These are phyloP conservation scores for Wickerhamomyces silvicola DNA, from an alignment of 805 yeast species.

Conservation along the genomic window DNA sequence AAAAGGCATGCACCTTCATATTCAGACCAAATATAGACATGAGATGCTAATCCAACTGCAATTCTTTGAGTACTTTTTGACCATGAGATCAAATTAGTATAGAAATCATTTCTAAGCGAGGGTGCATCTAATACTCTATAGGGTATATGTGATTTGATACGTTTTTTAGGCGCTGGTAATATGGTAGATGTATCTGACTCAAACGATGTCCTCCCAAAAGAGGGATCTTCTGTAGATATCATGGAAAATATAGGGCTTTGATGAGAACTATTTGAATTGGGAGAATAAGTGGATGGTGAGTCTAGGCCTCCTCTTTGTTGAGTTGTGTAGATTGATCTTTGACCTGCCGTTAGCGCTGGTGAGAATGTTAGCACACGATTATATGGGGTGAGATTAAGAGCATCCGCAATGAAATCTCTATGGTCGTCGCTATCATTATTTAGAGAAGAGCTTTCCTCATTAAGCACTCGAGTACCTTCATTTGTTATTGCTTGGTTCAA, in stretches of 20 bases:
- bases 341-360: constrained; percentile 2
- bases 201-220: constrained; percentile 4
- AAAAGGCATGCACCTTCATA: constrained; percentile 39
- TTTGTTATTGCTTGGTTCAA: constrained; percentile 8
- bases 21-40: constrained; percentile 60
- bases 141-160: constrained; percentile 34
- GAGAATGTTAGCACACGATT: constrained; percentile 36
- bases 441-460: neutral
- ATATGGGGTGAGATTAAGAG: constrained; percentile 37
- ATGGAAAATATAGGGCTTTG: constrained; percentile 1
- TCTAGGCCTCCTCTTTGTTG: constrained; percentile 1
- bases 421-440: constrained; percentile 18
- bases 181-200: constrained; percentile 8
- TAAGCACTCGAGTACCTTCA: constrained; percentile 11
- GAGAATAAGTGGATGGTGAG: constrained; percentile 6
- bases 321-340: neutral
- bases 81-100: constrained; percentile 74
- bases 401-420: constrained; percentile 40
- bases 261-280: constrained; percentile 3
- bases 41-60: constrained; percentile 59
- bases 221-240: constrained; percentile 2
- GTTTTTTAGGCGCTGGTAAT: constrained; percentile 15
- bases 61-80: constrained; percentile 41
- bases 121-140: constrained; percentile 62
- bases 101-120: constrained; percentile 67